phyloP scores from a whole-genome alignment of 768 basidiomycete genomes.

The Lepiota brunneoincarnata region DNA sequence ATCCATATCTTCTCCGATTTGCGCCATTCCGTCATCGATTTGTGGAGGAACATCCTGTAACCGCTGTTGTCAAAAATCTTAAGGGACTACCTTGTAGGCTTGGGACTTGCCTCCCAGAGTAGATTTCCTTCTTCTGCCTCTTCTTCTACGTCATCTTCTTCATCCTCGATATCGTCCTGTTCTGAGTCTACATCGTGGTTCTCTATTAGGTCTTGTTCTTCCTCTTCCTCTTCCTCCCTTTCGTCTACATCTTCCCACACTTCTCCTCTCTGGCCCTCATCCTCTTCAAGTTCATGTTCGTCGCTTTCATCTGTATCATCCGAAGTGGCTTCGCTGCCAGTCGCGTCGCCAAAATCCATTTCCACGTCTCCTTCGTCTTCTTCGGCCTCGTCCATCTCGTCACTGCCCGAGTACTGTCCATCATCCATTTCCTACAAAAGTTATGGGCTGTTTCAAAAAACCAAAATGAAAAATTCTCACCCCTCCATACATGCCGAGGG shows the following conservation, averaged over 20 bases:
- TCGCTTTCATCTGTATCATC: slow-evolving; percentile 69
- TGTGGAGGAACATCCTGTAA: slow-evolving; percentile 53
- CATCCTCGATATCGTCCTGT: slow-evolving; percentile 38
- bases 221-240: slow-evolving; percentile 69
- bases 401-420: slow-evolving; percentile 61
- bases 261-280: slow-evolving; percentile 39
- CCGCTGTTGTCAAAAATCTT: not conserved
- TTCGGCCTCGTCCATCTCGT: slow-evolving; percentile 80
- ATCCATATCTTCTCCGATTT: slow-evolving; percentile 49
- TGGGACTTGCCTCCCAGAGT: slow-evolving; percentile 32
- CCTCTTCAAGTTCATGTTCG: slow-evolving; percentile 53
- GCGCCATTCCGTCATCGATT: slow-evolving; percentile 35
- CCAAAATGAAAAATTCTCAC: slow-evolving; percentile 43
- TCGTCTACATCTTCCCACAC: slow-evolving; percentile 58
- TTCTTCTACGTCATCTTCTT: slow-evolving; percentile 51
- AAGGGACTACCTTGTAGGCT: not conserved
- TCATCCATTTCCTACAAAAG: slow-evolving; percentile 79
- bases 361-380: slow-evolving; percentile 83
- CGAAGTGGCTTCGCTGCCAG: slow-evolving; percentile 79
- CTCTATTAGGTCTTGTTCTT: slow-evolving; percentile 61
- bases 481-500: slow-evolving; percentile 92
- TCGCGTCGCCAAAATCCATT: slow-evolving; percentile 84
- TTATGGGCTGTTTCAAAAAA: slow-evolving; percentile 6
- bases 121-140: slow-evolving; percentile 24
- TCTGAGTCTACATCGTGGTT: slow-evolving; percentile 49